Base-by-base conservation (phyloP, 257 asterid species). In the Solanum chaucha region DNA sequence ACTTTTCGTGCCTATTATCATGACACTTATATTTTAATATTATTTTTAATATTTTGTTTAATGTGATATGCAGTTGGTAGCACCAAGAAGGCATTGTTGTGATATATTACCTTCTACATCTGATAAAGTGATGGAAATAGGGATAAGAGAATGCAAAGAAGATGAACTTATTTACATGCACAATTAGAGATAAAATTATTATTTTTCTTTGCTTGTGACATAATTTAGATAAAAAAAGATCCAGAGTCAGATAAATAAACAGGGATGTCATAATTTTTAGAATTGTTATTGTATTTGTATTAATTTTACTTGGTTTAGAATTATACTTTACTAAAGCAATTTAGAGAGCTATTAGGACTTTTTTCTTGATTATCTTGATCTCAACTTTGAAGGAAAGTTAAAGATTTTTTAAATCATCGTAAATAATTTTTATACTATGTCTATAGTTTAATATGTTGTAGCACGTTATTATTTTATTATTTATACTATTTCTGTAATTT, bases 161-260 rank as follows among this genome's bases (percentile, higher is more conserved):
- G 85, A 80, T 46, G 85, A 80, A 30, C 68, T 80, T 80, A 80
- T 80, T 48, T 48, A 80, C 26, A 80, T 80, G 85, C 85, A 80
- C 10, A 5, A 80, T 1, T 80, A 80, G 84, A 24, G 8, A 28
- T 77, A 9, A 58, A 59, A 20, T 22, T 3, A 3, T 22, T 59
- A 14, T 22, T 59, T 59, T 59, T 20, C 12, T 59, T 59, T 22
- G 7, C 30, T 35, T 36, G 51, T 73, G 30, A 0, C 34, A 22
- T n/a, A 38, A 3, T n/a, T 55, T 26, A 40, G 83, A 10, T 10
- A 77, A 15, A 17, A 17, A 8, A 51, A 17, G n/a, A 15, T 77
- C 28, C n/a, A 24, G 38, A 24, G 24, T 24, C 1, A 75, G 83
- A 22, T 40, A 24, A 77, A 38, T n/a, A 40, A 75, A 77, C 9